A percentile compares a stretch with the other conserved stretches of the same genome.
Evolutionary conservation across 345 rosid genomes (phyloP).

Genomic region (Schrenkiella parvula): DNA sequence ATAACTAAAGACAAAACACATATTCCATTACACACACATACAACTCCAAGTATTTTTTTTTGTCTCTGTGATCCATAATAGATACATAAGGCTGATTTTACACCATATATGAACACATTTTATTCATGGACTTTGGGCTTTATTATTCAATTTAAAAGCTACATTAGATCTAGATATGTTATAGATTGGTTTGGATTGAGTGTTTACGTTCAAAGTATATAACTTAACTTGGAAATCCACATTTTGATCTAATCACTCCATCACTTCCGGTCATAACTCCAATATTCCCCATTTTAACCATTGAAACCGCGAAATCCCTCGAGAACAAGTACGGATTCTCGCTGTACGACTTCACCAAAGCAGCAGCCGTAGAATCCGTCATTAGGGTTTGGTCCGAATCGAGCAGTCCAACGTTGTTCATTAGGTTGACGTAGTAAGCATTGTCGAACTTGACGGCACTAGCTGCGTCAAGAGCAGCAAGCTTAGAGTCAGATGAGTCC

Average conservation of each 20-base stretch:
- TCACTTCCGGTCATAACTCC: conserved; percentile 58
- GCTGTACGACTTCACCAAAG: conserved; percentile 53
- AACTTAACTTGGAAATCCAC: conserved; percentile 53
- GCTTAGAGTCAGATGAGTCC: conserved; percentile 50
- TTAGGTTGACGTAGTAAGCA: conserved; percentile 52
- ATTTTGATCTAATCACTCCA: conserved; percentile 64
- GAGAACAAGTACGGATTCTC: conserved; percentile 44
- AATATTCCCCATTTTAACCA: conserved; percentile 60
- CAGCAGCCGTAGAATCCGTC: conserved; percentile 44
- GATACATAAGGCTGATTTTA: background rate
- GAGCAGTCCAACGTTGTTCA: conserved; percentile 51
- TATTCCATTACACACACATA: conserved; percentile 18
- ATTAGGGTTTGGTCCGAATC: conserved; percentile 72
- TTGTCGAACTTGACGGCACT: conserved; percentile 57
- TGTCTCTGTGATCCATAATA: conserved; percentile 17
- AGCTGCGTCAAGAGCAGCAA: conserved; percentile 62
- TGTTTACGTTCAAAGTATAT: background rate
- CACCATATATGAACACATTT: conserved; percentile 18
- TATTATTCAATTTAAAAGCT: conserved; percentile 10
- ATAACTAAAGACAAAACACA: conserved; percentile 1
- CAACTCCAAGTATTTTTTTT: background rate
- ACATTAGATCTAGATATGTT: background rate
- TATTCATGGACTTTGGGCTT: conserved; percentile 22
- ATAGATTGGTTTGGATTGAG: background rate
- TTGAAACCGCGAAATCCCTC: conserved; percentile 61